Percentiles rank a stretch among this genome's conserved stretches.
phyloP scores from a whole-genome alignment of 805 yeast species.

The Yamadazyma ubonensis region DNA sequence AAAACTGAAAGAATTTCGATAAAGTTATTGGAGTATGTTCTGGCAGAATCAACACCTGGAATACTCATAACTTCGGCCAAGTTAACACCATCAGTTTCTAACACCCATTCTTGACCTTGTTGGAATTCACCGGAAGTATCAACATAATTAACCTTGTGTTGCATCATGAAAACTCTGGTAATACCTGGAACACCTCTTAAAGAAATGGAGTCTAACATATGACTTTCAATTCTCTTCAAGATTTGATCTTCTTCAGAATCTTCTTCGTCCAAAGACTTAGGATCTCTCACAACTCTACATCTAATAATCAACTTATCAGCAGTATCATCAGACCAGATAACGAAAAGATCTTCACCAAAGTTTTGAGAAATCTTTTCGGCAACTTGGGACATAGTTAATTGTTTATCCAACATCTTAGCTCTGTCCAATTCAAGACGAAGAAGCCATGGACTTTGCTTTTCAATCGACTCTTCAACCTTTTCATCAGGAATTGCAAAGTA shows the following conservation, averaged over 20 bases:
- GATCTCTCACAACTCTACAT: conserved; percentile 97
- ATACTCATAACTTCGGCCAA: conserved; percentile 92
- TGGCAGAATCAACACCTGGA: conserved; percentile 87
- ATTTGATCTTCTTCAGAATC: conserved; percentile 97
- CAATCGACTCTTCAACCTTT: conserved; percentile 89
- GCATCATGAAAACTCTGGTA: conserved; percentile 87
- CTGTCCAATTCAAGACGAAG: conserved; percentile 95
- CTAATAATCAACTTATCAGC: conserved; percentile 95
- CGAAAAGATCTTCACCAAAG: conserved; percentile 92
- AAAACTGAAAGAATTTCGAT: conserved; percentile 91
- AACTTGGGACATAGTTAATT: conserved; percentile 96
- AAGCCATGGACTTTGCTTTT: conserved; percentile 97
- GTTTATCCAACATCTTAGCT: conserved; percentile 98
- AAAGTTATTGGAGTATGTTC: conserved; percentile 95
- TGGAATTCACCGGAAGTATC: conserved; percentile 82
- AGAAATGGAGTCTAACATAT: conserved; percentile 93
- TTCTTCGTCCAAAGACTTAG: conserved; percentile 88
- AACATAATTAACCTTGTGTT: conserved; percentile 68
- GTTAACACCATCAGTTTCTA: conserved; percentile 98
- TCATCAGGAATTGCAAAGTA: conserved; percentile 98
- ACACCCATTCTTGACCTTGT: conserved; percentile 94
- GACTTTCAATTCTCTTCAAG: conserved; percentile 90
- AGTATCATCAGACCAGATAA: conserved; percentile 98
- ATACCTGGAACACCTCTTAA: conserved; percentile 95
- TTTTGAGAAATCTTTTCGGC: conserved; percentile 92